Conservation (phyloP, 1,284 basidiomycete species). For the Fomitopsis betulina region DNA sequence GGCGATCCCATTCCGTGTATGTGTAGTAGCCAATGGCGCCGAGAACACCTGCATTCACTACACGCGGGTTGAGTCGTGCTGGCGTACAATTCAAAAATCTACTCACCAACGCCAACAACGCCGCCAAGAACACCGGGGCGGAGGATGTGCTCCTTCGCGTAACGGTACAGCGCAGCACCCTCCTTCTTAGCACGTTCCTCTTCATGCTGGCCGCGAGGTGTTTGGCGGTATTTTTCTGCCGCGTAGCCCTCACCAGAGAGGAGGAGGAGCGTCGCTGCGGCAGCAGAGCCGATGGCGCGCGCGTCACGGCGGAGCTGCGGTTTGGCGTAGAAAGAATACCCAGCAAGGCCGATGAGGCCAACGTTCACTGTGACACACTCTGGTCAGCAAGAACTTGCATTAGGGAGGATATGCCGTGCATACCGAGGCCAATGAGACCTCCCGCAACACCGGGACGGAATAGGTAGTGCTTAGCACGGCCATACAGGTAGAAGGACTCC, state of each 20-base stretch:
- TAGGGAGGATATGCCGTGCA: neutral
- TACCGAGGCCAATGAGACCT: slow-evolving; percentile 68
- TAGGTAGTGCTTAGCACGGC: slow-evolving; percentile 53
- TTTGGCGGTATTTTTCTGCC: slow-evolving; percentile 59
- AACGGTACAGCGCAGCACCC: slow-evolving; percentile 56
- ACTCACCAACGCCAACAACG: slow-evolving; percentile 58
- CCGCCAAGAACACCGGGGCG: slow-evolving; percentile 68
- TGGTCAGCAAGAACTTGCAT: slow-evolving; percentile 1
- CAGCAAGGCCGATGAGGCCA: slow-evolving; percentile 59
- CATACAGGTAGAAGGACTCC: slow-evolving; percentile 51
- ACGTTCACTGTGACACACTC: slow-evolving; percentile 53
- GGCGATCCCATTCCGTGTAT: slow-evolving; percentile 66
- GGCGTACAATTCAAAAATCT: neutral
- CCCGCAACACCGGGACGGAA: slow-evolving; percentile 69
- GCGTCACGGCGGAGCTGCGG: slow-evolving; percentile 60
- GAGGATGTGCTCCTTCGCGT: slow-evolving; percentile 55
- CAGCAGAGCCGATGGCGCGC: slow-evolving; percentile 47
- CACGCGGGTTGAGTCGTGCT: neutral
- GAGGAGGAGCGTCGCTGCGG: slow-evolving; percentile 51
- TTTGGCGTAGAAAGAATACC: slow-evolving; percentile 64
- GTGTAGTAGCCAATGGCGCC: slow-evolving; percentile 66
- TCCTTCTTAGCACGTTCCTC: slow-evolving; percentile 57
- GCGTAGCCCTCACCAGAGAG: slow-evolving; percentile 61
- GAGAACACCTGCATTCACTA: slow-evolving; percentile 68
- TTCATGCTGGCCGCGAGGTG: slow-evolving; percentile 54